Percentiles rank a stretch among this genome's conserved stretches.
phyloP scores from a whole-genome alignment of 306 rosid species.

The Quercus dentata region DNA sequence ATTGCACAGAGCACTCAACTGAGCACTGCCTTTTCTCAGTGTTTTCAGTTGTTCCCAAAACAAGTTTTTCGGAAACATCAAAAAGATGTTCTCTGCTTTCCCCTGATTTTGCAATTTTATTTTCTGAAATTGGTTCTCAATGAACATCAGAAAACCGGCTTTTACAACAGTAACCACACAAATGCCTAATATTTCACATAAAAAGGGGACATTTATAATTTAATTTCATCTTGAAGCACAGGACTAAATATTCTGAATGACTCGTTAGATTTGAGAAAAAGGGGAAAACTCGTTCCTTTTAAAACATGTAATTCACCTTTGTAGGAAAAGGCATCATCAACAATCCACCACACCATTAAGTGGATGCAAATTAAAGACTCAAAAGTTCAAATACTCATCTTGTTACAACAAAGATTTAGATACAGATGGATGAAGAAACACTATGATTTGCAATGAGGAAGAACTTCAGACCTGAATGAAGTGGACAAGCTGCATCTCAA shows the following conservation, averaged over 20 bases:
- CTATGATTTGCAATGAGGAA: constrained; percentile 15
- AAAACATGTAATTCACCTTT: neutral
- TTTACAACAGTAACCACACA: no score
- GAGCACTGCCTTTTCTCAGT: no score
- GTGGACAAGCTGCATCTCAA: constrained; percentile 91
- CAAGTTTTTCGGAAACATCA: no score
- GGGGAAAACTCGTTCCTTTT: neutral
- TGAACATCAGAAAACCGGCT: no score
- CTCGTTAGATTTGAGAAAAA: neutral
- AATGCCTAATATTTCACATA: neutral
- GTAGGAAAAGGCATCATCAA: neutral
- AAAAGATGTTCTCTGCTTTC: no score
- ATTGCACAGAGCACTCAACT: no score
- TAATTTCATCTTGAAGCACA: neutral
- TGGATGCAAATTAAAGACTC: neutral
- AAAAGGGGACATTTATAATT: neutral
- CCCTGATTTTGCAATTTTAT: no score
- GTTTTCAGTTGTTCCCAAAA: no score
- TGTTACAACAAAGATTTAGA: neutral
- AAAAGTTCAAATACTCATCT: neutral
- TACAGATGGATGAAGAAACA: constrained; percentile 1
- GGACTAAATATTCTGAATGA: neutral
- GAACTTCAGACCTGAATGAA: constrained; percentile 76
- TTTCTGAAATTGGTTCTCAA: no score
- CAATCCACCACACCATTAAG: neutral